These are phyloP conservation scores for Kuraishia ogatae DNA, from an alignment of 805 yeast species.

Conservation along the genomic window DNA sequence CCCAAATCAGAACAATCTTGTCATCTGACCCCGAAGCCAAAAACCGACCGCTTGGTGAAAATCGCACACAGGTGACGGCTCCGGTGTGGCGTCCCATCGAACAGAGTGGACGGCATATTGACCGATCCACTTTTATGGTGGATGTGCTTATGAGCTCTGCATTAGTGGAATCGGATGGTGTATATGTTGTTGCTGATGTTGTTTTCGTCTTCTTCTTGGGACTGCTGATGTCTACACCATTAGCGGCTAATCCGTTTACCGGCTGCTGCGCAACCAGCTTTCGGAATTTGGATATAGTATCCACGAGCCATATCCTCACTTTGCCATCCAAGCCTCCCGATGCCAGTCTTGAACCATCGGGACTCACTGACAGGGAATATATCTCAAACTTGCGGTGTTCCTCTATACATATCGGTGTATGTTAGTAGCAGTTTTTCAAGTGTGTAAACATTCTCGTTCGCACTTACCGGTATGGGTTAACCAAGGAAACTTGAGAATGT, in stretches of 20 bases:
- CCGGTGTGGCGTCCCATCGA: constrained; percentile 96
- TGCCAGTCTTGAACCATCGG: constrained; percentile 80
- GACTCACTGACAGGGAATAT: constrained; percentile 71
- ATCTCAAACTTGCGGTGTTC: constrained; percentile 78
- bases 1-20: constrained; percentile 86
- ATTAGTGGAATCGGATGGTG: constrained; percentile 1
- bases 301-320: constrained; percentile 79
- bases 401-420: constrained; percentile 43
- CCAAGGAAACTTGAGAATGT: constrained; percentile 65
- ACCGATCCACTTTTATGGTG: constrained; percentile 15
- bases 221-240: not conserved
- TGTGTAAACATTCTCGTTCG: not conserved
- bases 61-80: constrained; percentile 88
- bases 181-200: not conserved
- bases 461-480: constrained; percentile 22
- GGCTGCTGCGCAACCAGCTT: constrained; percentile 4
- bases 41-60: constrained; percentile 87
- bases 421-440: not conserved
- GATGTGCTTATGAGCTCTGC: constrained; percentile 5
- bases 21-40: constrained; percentile 96
- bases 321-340: constrained; percentile 94
- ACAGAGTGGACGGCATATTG: constrained; percentile 55
- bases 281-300: constrained; percentile 38
- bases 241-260: not conserved
- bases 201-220: constrained; percentile 1